phyloP scores from a whole-genome alignment of 257 asterid species.

The Solanum clarkiae region DNA sequence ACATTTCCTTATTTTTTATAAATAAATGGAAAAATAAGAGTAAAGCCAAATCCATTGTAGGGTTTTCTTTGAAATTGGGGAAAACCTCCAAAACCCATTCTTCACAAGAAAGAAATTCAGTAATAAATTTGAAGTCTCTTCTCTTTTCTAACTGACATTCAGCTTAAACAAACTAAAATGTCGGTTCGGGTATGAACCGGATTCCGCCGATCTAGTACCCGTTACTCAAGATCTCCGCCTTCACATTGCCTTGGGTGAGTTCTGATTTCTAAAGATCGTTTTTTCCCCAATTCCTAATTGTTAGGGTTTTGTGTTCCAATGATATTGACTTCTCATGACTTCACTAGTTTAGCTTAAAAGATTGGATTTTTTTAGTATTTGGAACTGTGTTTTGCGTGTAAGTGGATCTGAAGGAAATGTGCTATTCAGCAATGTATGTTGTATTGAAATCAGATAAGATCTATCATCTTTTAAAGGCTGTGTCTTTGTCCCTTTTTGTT shows the following conservation, averaged over 20 bases:
- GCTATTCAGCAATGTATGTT: background rate
- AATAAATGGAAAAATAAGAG: background rate
- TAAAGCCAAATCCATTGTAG: conserved; percentile 19
- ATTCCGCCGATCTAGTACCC: conserved; percentile 32
- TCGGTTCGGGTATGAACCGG: conserved; percentile 6
- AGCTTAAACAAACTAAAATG: conserved; percentile 1
- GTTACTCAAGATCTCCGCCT: conserved; percentile 40
- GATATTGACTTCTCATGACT: background rate
- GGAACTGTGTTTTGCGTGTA: conserved; percentile 3
- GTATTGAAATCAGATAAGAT: background rate
- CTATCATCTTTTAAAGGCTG: background rate
- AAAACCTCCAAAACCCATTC: background rate
- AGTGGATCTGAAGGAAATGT: conserved; percentile 43
- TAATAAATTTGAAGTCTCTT: background rate
- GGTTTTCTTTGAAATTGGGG: conserved; percentile 15
- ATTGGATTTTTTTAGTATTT: conserved; percentile 3
- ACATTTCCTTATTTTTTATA: background rate
- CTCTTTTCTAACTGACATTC: background rate
- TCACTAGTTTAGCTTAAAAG: background rate
- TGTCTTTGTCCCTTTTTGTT: background rate
- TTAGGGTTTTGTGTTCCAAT: conserved; percentile 1
- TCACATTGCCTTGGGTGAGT: conserved; percentile 34
- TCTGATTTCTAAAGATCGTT: conserved; percentile 22
- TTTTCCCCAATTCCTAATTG: background rate
- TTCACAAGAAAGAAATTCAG: background rate